Conservation (phyloP, 1,139 yeast species). For the Protomyces lactucae-debilis region DNA sequence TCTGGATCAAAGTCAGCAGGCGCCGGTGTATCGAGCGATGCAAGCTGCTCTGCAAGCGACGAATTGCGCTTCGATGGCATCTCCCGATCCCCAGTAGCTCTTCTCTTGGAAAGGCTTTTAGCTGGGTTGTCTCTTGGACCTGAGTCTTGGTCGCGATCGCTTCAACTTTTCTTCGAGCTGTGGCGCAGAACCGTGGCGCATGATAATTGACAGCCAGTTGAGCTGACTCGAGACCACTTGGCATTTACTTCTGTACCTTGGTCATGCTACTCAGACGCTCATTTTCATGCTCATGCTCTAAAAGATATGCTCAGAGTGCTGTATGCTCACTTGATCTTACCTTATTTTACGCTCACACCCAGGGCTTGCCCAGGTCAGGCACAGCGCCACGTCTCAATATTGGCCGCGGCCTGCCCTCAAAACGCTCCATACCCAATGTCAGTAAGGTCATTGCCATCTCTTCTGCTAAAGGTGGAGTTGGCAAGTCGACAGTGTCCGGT, state of each 20-base stretch:
- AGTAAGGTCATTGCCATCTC: slow-evolving; percentile 61
- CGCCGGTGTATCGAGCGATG: slow-evolving; percentile 9
- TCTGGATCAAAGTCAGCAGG: slow-evolving; percentile 24
- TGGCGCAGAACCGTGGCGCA: neutral
- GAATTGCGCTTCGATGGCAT: slow-evolving; percentile 10
- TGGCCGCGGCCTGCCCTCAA: slow-evolving; percentile 33
- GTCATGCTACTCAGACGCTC: neutral
- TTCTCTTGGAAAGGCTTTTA: neutral
- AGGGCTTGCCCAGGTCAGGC: slow-evolving; percentile 31
- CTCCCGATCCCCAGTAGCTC: neutral
- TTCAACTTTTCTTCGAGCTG: neutral
- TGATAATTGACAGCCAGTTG: neutral
- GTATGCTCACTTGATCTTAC: neutral
- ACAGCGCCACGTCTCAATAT: slow-evolving; percentile 33
- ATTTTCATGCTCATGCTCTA: neutral
- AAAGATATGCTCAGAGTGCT: neutral
- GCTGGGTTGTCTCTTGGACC: neutral
- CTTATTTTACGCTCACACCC: neutral
- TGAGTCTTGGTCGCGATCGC: neutral
- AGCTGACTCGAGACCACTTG: too few species aligned
- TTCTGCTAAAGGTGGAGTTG: slow-evolving; percentile 80
- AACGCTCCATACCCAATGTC: slow-evolving; percentile 48
- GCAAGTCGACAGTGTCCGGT: slow-evolving; percentile 49
- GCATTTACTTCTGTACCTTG: neutral
- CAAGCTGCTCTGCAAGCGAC: slow-evolving; percentile 19